Base-by-base conservation (phyloP, 2,329 filamentous ascomycete genomes). In the Pleurostoma richardsiae region DNA sequence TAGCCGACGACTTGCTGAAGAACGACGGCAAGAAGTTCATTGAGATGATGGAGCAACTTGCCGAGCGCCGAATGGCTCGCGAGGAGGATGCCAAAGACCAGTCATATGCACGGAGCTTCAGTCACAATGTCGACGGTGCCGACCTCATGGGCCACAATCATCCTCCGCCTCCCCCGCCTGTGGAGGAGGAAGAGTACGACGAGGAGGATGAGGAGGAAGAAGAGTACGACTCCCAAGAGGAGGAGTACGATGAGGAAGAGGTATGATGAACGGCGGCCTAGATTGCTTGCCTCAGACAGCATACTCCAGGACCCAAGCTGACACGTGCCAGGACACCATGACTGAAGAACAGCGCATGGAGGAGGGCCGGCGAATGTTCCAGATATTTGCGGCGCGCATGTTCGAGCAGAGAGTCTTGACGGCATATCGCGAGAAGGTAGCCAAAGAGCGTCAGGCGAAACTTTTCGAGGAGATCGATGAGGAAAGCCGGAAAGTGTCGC, bases 11-110 rank as follows among this genome's bases (percentile, higher is more conserved):
- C 71, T 78, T 99, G 55, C 80, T 99, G 53, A 97, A 97, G 69
- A 99, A 99, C 69, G 94, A 99, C 68, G 94, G 94, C 60, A 96
- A 95, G 69, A 95, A 96, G 63, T 99, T 99, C 72, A 99, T 99
- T 69, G 94, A 99, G 67, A 99, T 99, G 94, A 99, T 99, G 94
- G 94, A 99, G 68, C 92, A 97, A 71, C 80, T 99, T 59, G 94
- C 94, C 36, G 94, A 99, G 71, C 88, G 92, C 59, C 83, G 94
- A 59, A 96, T 99, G 92, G 89, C 91, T 62, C 86, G 94, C 57
- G 92, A 97, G 72, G 91, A 94, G 70, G 90, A 96, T 63, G 88
- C 89, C 43, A 83, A 85, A 52, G 76, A 81, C 55, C 74, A 80
- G 56, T 8, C 33, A 36, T 52, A 52, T 26, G 33, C 47, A 27